These are phyloP conservation scores for Phalaenopsis aphrodite DNA, from an alignment of 106 monocot species.

Conservation along the genomic window DNA sequence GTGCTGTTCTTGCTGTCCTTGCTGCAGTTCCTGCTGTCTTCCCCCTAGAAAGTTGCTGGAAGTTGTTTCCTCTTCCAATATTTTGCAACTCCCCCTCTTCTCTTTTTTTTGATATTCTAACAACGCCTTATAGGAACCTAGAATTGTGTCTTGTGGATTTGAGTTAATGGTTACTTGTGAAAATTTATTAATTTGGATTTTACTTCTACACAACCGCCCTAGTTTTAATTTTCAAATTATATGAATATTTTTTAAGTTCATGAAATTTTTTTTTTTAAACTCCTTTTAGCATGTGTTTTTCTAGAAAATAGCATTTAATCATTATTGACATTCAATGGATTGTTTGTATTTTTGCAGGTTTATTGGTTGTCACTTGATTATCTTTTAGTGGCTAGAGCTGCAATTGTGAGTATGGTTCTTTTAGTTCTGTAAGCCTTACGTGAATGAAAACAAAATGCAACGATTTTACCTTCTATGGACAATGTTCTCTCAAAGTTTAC, in stretches of 20 bases:
- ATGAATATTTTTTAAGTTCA: background rate
- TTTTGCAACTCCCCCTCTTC: too few species aligned
- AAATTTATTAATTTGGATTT: too few species aligned
- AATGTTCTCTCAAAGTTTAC: background rate
- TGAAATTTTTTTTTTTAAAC: background rate
- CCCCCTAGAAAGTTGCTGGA: too few species aligned
- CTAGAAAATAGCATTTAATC: background rate
- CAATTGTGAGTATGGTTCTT: constrained; percentile 61
- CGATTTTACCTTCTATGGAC: background rate
- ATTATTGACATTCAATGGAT: background rate
- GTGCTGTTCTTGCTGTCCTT: too few species aligned
- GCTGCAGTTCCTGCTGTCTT: too few species aligned
- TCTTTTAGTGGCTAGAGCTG: constrained; percentile 82
- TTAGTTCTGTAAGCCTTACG: background rate
- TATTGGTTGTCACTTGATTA: constrained; percentile 94
- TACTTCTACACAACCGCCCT: too few species aligned
- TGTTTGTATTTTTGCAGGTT: constrained; percentile 35
- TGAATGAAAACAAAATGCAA: background rate
- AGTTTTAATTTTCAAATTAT: background rate
- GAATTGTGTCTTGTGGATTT: too few species aligned
- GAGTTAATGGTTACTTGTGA: too few species aligned
- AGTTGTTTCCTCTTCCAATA: too few species aligned
- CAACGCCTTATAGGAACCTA: too few species aligned
- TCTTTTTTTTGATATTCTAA: too few species aligned
- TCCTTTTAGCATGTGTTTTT: background rate